phyloP scores from a whole-genome alignment of 2,329 filamentous ascomycete species.

The Aspergillus caelatus region DNA sequence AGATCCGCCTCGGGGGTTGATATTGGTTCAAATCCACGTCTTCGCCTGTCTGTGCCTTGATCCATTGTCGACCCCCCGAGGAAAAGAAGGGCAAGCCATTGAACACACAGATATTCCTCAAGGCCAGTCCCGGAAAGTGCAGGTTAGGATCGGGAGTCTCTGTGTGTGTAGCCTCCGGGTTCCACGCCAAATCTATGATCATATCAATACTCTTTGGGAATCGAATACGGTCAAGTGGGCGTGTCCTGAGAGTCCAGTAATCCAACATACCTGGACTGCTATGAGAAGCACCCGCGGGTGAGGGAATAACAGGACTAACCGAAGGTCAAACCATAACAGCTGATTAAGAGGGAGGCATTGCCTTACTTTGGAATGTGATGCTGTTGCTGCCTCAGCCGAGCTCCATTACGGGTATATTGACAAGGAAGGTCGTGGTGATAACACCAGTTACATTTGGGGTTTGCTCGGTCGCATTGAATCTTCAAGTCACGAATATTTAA shows the following conservation, averaged over 20 bases:
- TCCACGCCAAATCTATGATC: not conserved
- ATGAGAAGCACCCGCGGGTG: too few relatives aligned
- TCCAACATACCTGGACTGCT: too few relatives aligned
- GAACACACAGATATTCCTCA: conserved; percentile 15
- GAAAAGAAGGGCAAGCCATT: conserved; percentile 17
- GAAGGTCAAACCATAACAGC: too few relatives aligned
- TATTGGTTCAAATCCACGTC: conserved; percentile 10
- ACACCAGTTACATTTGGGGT: conserved; percentile 18
- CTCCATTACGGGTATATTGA: conserved; percentile 8
- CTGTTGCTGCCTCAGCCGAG: not conserved
- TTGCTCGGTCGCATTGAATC: conserved; percentile 16
- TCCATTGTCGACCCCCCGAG: conserved; percentile 10
- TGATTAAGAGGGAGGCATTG: not conserved
- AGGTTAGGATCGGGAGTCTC: not conserved
- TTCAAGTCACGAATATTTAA: not conserved
- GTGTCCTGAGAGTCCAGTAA: too few relatives aligned
- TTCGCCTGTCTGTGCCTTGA: conserved; percentile 11
- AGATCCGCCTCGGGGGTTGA: not conserved
- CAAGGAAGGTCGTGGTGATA: conserved; percentile 14
- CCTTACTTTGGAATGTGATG: not conserved
- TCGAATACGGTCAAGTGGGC: too few relatives aligned
- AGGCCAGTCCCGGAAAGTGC: not conserved
- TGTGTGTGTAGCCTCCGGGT: not conserved
- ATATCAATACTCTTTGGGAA: not conserved
- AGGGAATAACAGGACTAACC: too few relatives aligned